These are phyloP conservation scores for Peronospora belbahrii DNA, from an alignment of 352 stramenopile genomes.

Conservation along the genomic window DNA sequence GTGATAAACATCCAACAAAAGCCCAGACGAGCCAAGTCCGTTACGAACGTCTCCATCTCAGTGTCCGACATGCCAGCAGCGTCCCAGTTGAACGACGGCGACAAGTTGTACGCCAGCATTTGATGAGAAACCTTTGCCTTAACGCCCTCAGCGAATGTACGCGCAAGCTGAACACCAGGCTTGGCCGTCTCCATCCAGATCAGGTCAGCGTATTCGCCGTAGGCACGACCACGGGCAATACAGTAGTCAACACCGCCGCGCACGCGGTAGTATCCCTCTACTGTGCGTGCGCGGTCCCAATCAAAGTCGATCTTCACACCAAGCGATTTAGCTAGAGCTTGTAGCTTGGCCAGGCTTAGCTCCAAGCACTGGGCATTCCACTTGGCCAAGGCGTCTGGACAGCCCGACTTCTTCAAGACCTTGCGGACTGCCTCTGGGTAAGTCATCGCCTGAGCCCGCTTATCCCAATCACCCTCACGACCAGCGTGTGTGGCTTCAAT, in stretches of 20 bases:
- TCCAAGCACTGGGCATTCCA: constrained; percentile 80
- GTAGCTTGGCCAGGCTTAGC: constrained; percentile 66
- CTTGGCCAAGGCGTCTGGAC: constrained; percentile 62
- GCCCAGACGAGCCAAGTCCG: constrained; percentile 91
- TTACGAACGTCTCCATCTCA: constrained; percentile 92
- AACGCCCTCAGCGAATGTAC: constrained; percentile 91
- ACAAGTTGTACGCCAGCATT: constrained; percentile 98
- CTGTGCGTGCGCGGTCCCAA: constrained; percentile 93
- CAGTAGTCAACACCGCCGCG: constrained; percentile 95
- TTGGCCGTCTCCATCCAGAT: constrained; percentile 98
- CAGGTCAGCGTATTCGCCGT: constrained; percentile 92
- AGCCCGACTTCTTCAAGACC: constrained; percentile 55
- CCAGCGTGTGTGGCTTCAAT: constrained; percentile 65
- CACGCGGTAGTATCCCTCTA: constrained; percentile 97
- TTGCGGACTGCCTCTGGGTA: constrained; percentile 92
- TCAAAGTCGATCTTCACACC: constrained; percentile 88
- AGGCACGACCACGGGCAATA: constrained; percentile 92
- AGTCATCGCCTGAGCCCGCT: constrained; percentile 90
- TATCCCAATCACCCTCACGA: constrained; percentile 83
- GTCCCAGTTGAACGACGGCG: constrained; percentile 98
- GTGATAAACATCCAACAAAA: constrained; percentile 99
- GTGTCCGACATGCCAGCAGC: constrained; percentile 92
- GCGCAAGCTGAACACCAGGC: constrained; percentile 91
- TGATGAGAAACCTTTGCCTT: constrained; percentile 89
- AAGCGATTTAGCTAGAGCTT: constrained; percentile 71